Percentiles rank a stretch among this genome's conserved stretches.
Conservation (phyloP, 352 stramenopile genomes). For the Pythium brachiatum region DNA sequence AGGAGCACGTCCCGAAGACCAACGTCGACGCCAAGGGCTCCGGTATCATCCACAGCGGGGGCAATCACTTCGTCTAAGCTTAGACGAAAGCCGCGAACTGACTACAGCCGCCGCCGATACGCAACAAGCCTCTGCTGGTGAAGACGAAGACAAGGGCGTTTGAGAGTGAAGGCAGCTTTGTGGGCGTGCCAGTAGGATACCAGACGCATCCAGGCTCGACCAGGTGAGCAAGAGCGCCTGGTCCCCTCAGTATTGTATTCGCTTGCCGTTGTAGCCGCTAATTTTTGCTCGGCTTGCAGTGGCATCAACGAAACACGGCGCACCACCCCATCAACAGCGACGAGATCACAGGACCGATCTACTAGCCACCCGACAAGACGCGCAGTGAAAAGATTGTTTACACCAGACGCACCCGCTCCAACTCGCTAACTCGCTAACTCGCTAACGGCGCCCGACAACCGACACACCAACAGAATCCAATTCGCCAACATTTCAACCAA, state of each 20-base stretch:
- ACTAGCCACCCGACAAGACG: background rate
- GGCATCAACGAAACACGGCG: background rate
- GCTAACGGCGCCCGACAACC: background rate
- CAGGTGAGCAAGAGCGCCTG: background rate
- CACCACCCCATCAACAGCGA: background rate
- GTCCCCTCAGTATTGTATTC: background rate
- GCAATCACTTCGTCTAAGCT: background rate
- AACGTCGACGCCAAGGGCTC: background rate
- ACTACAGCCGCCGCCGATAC: background rate
- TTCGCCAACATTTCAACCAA: background rate
- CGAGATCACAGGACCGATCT: background rate
- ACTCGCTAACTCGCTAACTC: background rate
- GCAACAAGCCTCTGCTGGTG: too few species aligned
- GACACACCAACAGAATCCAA: background rate
- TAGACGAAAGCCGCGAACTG: background rate
- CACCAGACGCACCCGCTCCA: background rate
- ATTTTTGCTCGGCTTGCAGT: background rate
- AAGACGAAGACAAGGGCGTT: background rate
- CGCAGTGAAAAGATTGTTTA: background rate
- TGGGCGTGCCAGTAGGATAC: background rate
- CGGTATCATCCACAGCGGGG: background rate
- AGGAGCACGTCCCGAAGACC: background rate
- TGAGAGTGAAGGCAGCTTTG: background rate
- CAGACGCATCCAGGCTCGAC: background rate
- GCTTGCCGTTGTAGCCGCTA: background rate